Conservation (phyloP, 2,329 filamentous ascomycete genomes). For the Dactylellina parvicollis region DNA sequence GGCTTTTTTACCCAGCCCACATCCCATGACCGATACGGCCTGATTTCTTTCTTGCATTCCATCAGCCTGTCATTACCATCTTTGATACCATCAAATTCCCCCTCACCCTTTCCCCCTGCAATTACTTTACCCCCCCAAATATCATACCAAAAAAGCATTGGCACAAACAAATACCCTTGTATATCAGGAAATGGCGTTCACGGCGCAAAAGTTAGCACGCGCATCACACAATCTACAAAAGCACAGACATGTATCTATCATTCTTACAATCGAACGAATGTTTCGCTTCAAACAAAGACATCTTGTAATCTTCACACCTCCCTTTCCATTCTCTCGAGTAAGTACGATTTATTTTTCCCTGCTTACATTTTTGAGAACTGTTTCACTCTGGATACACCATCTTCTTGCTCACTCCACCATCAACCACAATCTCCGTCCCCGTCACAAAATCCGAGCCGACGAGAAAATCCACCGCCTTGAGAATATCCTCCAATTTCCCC, state of each 20-base stretch:
- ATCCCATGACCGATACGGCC: not conserved
- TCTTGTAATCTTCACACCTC: no score
- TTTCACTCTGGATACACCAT: slow-evolving; percentile 40
- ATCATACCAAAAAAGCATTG: slow-evolving; percentile 25
- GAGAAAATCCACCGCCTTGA: slow-evolving; percentile 37
- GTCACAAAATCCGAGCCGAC: slow-evolving; percentile 29
- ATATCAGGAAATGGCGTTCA: slow-evolving; percentile 37
- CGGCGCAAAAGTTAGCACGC: slow-evolving; percentile 19
- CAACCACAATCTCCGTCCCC: slow-evolving; percentile 26
- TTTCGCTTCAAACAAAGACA: no score
- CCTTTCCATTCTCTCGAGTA: no score
- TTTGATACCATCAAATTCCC: not conserved
- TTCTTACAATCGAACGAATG: not conserved
- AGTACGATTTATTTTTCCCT: no score
- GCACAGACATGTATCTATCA: slow-evolving; percentile 10
- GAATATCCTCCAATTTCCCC: slow-evolving; percentile 65
- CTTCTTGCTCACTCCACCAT: slow-evolving; percentile 37
- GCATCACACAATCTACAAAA: not conserved
- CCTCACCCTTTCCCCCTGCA: not conserved
- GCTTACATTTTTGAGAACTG: not conserved
- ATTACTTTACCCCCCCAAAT: not conserved
- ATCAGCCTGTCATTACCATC: slow-evolving; percentile 3
- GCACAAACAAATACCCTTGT: slow-evolving; percentile 46
- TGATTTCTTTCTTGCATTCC: not conserved
- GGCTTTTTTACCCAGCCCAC: not conserved